Conservation (phyloP, 352 stramenopile species). For the Thalassiosira delicatula region DNA sequence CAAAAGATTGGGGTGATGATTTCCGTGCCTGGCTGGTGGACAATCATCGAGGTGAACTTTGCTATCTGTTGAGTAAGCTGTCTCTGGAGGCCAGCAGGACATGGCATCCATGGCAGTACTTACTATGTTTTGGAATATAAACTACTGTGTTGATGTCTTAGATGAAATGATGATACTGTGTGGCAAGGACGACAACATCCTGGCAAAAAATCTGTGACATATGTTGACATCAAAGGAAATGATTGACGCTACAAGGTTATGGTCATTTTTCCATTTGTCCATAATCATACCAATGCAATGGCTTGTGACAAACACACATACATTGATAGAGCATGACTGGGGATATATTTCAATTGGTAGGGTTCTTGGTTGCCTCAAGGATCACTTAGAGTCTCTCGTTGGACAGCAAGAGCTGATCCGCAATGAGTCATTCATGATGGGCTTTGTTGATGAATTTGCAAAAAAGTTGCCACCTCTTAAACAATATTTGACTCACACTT, state of each 20-base stretch:
- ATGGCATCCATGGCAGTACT: too few relatives aligned
- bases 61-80: conserved; percentile 10
- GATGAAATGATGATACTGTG: too few relatives aligned
- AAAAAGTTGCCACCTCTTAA: too few relatives aligned
- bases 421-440: too few relatives aligned
- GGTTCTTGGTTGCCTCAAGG: background rate
- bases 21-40: conserved; percentile 28
- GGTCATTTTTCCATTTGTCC: too few relatives aligned
- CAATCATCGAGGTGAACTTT: conserved; percentile 25
- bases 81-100: conserved; percentile 21
- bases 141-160: too few relatives aligned
- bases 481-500: background rate
- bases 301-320: background rate
- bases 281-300: too few relatives aligned
- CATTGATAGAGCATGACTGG: background rate
- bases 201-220: too few relatives aligned
- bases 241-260: too few relatives aligned
- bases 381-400: background rate
- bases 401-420: background rate
- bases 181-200: too few relatives aligned
- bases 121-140: too few relatives aligned
- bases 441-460: background rate
- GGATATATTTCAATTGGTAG: background rate
- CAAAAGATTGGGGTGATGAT: conserved; percentile 21
- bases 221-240: too few relatives aligned